Conservation (phyloP, 345 rosid species). For the Boechera divaricarpa region DNA sequence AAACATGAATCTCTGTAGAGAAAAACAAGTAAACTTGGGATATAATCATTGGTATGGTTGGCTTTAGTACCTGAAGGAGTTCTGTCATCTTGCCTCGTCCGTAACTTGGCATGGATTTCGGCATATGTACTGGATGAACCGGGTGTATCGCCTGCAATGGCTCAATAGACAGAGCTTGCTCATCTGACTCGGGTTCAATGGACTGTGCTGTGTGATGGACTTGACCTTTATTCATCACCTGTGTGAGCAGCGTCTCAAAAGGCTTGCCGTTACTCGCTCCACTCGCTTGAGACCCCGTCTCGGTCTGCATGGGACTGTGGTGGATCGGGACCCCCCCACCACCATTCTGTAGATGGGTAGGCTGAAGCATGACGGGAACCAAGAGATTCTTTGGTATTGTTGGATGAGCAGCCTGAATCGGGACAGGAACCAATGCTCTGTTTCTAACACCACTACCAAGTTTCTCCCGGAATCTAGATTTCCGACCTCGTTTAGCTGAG, state of each 20-base stretch:
- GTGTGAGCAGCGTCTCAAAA: constrained; percentile 67
- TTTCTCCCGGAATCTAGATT: constrained; percentile 37
- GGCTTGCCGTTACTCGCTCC: constrained; percentile 48
- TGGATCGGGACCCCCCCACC: constrained; percentile 33
- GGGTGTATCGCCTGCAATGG: constrained; percentile 69
- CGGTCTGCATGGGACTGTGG: constrained; percentile 38
- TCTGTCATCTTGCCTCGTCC: constrained; percentile 84
- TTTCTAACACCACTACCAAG: constrained; percentile 34
- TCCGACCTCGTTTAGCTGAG: constrained; percentile 45
- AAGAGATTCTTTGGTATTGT: constrained; percentile 49
- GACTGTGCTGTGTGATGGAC: constrained; percentile 48
- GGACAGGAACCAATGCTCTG: constrained; percentile 43
- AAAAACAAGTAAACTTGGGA: not conserved
- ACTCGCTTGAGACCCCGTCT: constrained; percentile 41
- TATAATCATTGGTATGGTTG: not conserved
- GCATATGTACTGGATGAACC: constrained; percentile 48
- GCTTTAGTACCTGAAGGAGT: constrained; percentile 71
- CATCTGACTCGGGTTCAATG: constrained; percentile 49
- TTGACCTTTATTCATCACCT: constrained; percentile 59
- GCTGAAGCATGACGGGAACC: constrained; percentile 61
- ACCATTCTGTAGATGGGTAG: constrained; percentile 55
- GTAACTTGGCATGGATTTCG: constrained; percentile 60
- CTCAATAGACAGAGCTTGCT: constrained; percentile 68
- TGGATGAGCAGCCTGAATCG: constrained; percentile 47
- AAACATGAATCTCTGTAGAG: constrained; percentile 15